phyloP scores from a whole-genome alignment of 2,329 filamentous ascomycete species.

The Dactylellina cionopaga region DNA sequence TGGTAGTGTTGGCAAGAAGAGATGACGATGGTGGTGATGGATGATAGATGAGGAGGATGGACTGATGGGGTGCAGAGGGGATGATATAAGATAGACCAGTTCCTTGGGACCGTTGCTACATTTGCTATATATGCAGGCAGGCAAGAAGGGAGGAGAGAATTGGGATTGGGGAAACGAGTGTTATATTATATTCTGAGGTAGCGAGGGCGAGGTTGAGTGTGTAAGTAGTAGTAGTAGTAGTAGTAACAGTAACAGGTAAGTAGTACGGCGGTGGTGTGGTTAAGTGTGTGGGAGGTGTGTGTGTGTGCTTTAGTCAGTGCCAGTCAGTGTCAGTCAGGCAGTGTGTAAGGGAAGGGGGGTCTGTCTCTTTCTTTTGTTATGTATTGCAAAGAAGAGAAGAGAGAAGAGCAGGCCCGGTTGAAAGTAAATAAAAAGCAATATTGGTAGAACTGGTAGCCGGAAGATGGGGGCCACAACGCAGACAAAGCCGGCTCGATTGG shows the following conservation, averaged over 20 bases:
- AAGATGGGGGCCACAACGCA: slow-evolving; percentile 17
- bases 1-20: slow-evolving; percentile 31
- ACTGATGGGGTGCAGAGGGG: slow-evolving; percentile 45
- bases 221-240: too few species aligned
- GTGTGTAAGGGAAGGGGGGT: background rate
- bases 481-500: slow-evolving; percentile 29
- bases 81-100: slow-evolving; percentile 48
- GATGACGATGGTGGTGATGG: slow-evolving; percentile 15
- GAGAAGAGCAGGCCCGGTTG: slow-evolving; percentile 18
- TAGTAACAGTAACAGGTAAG: too few species aligned
- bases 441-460: background rate
- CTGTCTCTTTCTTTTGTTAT: too few species aligned
- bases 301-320: too few species aligned
- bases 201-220: slow-evolving; percentile 22
- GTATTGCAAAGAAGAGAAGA: too few species aligned
- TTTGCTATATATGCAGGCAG: slow-evolving; percentile 14
- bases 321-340: too few species aligned
- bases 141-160: slow-evolving; percentile 14
- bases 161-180: slow-evolving; percentile 36
- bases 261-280: slow-evolving; percentile 8
- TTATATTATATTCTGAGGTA: slow-evolving; percentile 34
- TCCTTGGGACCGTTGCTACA: slow-evolving; percentile 31
- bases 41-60: slow-evolving; percentile 18
- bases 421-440: background rate
- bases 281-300: slow-evolving; percentile 21